Conservation (phyloP, 2,329 filamentous ascomycete species). For the Sclerotinia subarctica region DNA sequence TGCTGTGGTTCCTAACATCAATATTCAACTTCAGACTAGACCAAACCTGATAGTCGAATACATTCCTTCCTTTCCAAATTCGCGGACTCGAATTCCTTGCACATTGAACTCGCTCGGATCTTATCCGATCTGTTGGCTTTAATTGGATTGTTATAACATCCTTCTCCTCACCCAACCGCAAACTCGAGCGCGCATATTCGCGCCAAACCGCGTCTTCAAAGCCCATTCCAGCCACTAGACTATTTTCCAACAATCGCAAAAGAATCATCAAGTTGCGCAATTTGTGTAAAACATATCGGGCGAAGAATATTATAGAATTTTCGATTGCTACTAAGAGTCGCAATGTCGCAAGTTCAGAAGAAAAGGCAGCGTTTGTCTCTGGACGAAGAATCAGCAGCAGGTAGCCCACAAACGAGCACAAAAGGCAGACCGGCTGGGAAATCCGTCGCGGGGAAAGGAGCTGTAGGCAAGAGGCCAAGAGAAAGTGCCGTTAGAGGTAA, state of each 20-base stretch:
- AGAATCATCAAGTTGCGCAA: neutral
- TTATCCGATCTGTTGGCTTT: neutral
- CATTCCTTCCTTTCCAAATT: neutral
- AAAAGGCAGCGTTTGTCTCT: constrained; percentile 11
- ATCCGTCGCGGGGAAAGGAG: neutral
- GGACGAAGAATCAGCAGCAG: neutral
- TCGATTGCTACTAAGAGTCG: neutral
- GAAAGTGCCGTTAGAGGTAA: constrained; percentile 19
- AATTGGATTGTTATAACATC: neutral
- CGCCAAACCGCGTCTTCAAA: constrained; percentile 13
- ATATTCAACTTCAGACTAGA: neutral
- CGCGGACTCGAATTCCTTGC: neutral
- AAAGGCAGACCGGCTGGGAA: constrained; percentile 10
- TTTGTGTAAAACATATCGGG: neutral
- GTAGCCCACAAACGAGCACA: neutral
- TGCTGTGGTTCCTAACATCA: constrained; percentile 2
- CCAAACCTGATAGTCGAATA: neutral
- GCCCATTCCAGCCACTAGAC: neutral
- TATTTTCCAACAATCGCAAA: neutral
- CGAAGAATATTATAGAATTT: neutral
- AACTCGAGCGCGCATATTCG: neutral
- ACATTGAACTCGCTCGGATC: too few relatives aligned
- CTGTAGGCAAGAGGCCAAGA: neutral
- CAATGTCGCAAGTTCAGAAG: constrained; percentile 21
- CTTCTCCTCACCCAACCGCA: neutral